Base-by-base conservation (phyloP, 441 rosid genomes). In the Bocquillonia castaneifolia region DNA sequence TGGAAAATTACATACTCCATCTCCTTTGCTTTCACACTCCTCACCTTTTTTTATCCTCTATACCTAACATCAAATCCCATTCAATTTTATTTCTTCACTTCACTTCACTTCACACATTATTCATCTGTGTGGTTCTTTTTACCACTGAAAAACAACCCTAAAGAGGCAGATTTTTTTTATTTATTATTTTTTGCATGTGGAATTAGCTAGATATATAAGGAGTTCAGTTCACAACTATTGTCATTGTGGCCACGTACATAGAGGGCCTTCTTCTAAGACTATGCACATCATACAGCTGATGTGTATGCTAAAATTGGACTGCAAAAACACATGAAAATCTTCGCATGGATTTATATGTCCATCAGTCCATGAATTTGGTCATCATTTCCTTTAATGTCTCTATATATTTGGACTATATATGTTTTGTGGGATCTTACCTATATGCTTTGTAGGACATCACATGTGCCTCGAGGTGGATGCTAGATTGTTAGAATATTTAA, bases 401-500 rank as follows among this genome's bases (percentile, higher is more conserved):
- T 31, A 42, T 36, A n/a, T 36, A 62, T 64, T 57, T 71, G 69
- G 64, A 57, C 56, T 71, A 37, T 71, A 64, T 32, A 47, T 47
- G 50, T 36, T n/a, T n/a, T 32, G 63, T 47, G 68, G 74, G 63
- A 71, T 71, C 58, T 34, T 32, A 48, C 6, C 10, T 7, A 63
- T 10, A 64, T 37, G 34, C 34, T 56, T 50, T 64, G n/a, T 56
- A 56, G 14, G 48, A 71, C 65, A 70, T 51, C 34, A 45, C 57
- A 69, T 59, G 73, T 64, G 64, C 60, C 25, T 10, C 52, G 25
- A 12, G 22, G 22, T 50, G 20, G 63, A 36, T 47, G 65, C 15
- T 39, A 28, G 31, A 44, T 48, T 52, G 44, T 52, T 54, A 20
- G 22, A 47, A 18, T 50, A 20, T 50, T 9, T 47, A 48, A 42